Evolutionary conservation across 495 filamentous ascomycete species (phyloP).

Genomic region (Evernia prunastri): DNA sequence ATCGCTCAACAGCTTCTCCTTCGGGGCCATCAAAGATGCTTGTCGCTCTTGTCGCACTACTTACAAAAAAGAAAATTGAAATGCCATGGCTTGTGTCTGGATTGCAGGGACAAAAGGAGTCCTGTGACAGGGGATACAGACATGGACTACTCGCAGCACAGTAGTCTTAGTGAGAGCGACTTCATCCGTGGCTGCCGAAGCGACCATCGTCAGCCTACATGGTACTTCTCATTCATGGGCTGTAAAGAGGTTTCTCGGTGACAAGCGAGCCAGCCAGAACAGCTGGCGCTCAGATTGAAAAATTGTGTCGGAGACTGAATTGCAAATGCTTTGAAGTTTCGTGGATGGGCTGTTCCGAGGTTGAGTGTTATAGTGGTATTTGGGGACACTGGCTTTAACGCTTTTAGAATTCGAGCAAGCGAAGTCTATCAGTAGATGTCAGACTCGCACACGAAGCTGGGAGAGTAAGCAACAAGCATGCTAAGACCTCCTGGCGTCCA

Average conservation of each 20-base stretch:
- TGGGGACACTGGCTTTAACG: too few relatives aligned
- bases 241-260: conserved; percentile 19
- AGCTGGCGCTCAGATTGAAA: background rate
- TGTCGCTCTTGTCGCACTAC: conserved; percentile 12
- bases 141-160: conserved; percentile 26
- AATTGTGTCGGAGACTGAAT: background rate
- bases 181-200: conserved; percentile 22
- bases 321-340: too few relatives aligned
- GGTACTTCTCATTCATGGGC: conserved; percentile 29
- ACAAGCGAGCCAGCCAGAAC: background rate
- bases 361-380: too few relatives aligned
- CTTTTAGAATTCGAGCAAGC: too few relatives aligned
- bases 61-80: conserved; percentile 17
- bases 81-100: conserved; percentile 31
- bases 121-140: conserved; percentile 22
- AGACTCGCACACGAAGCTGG: too few relatives aligned
- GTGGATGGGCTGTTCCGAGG: too few relatives aligned
- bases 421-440: too few relatives aligned
- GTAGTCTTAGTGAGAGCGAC: conserved; percentile 14
- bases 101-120: conserved; percentile 28
- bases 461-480: too few relatives aligned
- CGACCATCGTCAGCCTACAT: conserved; percentile 26
- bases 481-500: too few relatives aligned
- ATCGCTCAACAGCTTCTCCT: conserved; percentile 10
- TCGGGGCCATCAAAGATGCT: background rate